Percentiles rank a stretch among this genome's conserved stretches.
These are phyloP conservation scores for Kwoniella sp. DNA, from an alignment of 768 basidiomycete genomes.

Conservation along the genomic window DNA sequence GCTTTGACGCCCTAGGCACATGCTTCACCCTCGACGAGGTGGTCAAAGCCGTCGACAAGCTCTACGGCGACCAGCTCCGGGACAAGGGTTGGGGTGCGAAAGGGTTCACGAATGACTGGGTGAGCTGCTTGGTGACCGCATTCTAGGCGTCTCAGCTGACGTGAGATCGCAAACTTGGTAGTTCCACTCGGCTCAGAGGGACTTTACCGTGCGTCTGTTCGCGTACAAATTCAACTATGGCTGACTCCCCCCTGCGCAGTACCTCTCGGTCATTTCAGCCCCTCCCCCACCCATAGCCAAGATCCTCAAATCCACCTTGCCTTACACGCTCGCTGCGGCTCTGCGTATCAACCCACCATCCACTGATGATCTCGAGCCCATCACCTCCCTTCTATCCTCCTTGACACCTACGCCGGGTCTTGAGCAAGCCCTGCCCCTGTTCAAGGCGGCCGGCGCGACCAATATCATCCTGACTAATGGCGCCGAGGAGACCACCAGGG, in stretches of 20 bases:
- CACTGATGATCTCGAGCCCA: constrained; percentile 5
- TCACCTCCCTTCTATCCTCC: constrained; percentile 10
- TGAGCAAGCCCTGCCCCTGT: constrained; percentile 1
- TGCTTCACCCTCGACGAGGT: constrained; percentile 30
- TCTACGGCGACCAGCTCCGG: constrained; percentile 18
- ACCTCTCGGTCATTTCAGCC: constrained; percentile 24
- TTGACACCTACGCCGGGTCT: constrained; percentile 18
- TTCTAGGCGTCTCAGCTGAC: background rate
- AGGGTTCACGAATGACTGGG: constrained; percentile 29
- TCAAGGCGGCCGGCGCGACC: constrained; percentile 12
- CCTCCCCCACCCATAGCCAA: constrained; percentile 33
- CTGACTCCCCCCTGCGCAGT: constrained; percentile 1
- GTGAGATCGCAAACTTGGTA: background rate
- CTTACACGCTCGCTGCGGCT: constrained; percentile 15
- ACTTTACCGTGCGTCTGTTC: constrained; percentile 21
- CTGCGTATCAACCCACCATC: constrained; percentile 11
- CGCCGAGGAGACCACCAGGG: constrained; percentile 22
- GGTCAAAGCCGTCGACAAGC: constrained; percentile 21
- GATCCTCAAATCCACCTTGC: constrained; percentile 24
- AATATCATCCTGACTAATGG: constrained; percentile 32
- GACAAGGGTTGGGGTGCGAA: constrained; percentile 15
- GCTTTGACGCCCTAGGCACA: constrained; percentile 37
- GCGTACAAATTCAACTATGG: background rate
- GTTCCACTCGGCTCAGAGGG: constrained; percentile 36
- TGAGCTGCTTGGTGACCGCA: background rate